Evolutionary conservation across 1,284 basidiomycete species (phyloP).

Genomic region (Xanthoconium separans): DNA sequence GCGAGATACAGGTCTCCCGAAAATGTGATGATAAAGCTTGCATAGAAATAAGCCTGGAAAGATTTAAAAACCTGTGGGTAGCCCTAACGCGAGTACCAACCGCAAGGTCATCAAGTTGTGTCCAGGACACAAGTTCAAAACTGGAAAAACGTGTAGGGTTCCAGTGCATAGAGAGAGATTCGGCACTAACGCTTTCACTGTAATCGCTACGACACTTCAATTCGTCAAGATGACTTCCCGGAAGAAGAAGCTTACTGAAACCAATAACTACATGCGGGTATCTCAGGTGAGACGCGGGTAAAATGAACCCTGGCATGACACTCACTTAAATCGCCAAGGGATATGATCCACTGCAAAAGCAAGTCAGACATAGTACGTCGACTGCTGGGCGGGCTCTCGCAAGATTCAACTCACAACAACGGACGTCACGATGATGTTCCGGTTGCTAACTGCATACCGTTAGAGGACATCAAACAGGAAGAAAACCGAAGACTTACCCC

Average conservation of each 20-base stretch:
- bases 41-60: conserved; percentile 40
- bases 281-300: not conserved
- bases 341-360: conserved; percentile 38
- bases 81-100: conserved; percentile 25
- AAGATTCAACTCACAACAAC: conserved; percentile 37
- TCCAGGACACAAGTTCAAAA: conserved; percentile 35
- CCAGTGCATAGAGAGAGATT: not conserved
- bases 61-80: not conserved
- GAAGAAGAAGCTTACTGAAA: conserved; percentile 32
- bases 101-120: conserved; percentile 35
- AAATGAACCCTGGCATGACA: not conserved
- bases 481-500: conserved; percentile 32
- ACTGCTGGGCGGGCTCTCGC: not conserved
- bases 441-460: conserved; percentile 39
- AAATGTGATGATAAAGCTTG: conserved; percentile 42
- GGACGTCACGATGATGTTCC: conserved; percentile 37
- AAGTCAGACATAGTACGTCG: not conserved
- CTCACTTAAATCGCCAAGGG: conserved; percentile 43
- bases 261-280: conserved; percentile 35
- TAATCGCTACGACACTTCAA: conserved; percentile 37
- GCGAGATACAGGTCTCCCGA: conserved; percentile 45
- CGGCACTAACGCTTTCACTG: conserved; percentile 41
- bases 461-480: not conserved
- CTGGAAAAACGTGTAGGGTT: conserved; percentile 22
- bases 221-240: not conserved